Evolutionary conservation across 352 stramenopile species (phyloP).

Genomic region (Pythium vanterpoolii): DNA sequence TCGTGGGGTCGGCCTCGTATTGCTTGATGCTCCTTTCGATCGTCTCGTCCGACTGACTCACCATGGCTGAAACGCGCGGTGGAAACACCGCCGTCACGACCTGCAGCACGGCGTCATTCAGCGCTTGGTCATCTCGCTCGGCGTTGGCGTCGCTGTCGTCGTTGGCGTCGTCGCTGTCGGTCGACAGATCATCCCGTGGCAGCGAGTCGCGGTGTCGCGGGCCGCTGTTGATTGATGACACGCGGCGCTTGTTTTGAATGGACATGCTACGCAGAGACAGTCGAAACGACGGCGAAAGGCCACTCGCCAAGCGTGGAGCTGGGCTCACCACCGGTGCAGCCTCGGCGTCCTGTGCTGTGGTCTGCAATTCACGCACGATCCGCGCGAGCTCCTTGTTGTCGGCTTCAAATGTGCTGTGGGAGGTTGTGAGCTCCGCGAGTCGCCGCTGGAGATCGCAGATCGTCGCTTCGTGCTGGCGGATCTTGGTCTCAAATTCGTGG

Average conservation of each 20-base stretch:
- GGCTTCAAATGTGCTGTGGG: slow-evolving; percentile 37
- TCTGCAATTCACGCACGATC: slow-evolving; percentile 48
- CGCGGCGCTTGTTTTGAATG: not conserved
- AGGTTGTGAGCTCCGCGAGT: slow-evolving; percentile 20
- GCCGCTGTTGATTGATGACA: not conserved
- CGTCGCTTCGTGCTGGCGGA: slow-evolving; percentile 33
- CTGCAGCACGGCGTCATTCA: slow-evolving; percentile 44
- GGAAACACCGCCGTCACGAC: slow-evolving; percentile 54
- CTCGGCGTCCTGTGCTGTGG: slow-evolving; percentile 31
- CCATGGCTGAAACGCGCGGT: slow-evolving; percentile 15
- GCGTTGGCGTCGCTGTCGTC: slow-evolving; percentile 36
- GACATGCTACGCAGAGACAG: slow-evolving; percentile 25
- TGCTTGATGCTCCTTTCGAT: slow-evolving; percentile 44
- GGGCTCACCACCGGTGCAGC: not conserved
- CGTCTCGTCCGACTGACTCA: slow-evolving; percentile 32
- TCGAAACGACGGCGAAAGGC: slow-evolving; percentile 35
- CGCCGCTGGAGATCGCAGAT: slow-evolving; percentile 28
- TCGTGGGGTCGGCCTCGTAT: slow-evolving; percentile 42
- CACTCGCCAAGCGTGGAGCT: slow-evolving; percentile 3
- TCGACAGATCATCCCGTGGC: slow-evolving; percentile 41
- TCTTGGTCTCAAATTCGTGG: slow-evolving; percentile 38
- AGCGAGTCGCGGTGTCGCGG: not conserved
- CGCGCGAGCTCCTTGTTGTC: slow-evolving; percentile 54
- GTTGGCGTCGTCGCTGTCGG: slow-evolving; percentile 40
- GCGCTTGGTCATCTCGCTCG: slow-evolving; percentile 40